Percentiles rank a stretch among this genome's conserved stretches.
Evolutionary conservation across 768 basidiomycete genomes (phyloP).

Genomic region (Cystobasidium tubakii): DNA sequence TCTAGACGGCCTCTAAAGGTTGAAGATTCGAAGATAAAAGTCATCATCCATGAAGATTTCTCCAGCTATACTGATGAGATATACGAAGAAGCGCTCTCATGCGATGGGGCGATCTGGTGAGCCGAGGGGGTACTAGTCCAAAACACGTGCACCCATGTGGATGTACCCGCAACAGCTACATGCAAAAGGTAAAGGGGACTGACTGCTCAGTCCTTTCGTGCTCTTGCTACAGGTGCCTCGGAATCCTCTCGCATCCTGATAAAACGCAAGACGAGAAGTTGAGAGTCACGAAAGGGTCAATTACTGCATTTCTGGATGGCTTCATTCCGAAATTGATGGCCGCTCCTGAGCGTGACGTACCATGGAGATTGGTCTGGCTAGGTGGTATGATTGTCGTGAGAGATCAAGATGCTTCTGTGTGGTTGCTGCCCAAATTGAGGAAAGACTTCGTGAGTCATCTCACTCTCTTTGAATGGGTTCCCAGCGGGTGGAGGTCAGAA

Average conservation of each 20-base stretch:
- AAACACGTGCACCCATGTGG: too few species aligned
- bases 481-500: too few species aligned
- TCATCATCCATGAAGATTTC: slow-evolving; percentile 9
- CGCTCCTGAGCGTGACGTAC: not conserved
- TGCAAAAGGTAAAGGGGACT: too few species aligned
- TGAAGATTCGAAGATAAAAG: slow-evolving; percentile 6
- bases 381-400: slow-evolving; percentile 1
- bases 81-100: not conserved
- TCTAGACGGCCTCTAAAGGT: not conserved
- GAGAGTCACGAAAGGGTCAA: not conserved
- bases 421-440: not conserved
- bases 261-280: not conserved
- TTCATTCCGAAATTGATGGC: not conserved
- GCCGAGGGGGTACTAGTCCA: too few species aligned
- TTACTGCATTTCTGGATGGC: not conserved
- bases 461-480: too few species aligned
- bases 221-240: not conserved
- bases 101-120: slow-evolving; percentile 1
- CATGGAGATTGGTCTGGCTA: slow-evolving; percentile 4
- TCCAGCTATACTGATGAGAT: slow-evolving; percentile 4
- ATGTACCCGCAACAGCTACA: too few species aligned
- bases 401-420: slow-evolving; percentile 2
- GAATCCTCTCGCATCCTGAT: not conserved
- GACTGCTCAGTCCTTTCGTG: too few species aligned
- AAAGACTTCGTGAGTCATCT: slow-evolving; percentile 11